Evolutionary conservation across 495 filamentous ascomycete genomes (phyloP).

Genomic region (Podospora fimiseda): DNA sequence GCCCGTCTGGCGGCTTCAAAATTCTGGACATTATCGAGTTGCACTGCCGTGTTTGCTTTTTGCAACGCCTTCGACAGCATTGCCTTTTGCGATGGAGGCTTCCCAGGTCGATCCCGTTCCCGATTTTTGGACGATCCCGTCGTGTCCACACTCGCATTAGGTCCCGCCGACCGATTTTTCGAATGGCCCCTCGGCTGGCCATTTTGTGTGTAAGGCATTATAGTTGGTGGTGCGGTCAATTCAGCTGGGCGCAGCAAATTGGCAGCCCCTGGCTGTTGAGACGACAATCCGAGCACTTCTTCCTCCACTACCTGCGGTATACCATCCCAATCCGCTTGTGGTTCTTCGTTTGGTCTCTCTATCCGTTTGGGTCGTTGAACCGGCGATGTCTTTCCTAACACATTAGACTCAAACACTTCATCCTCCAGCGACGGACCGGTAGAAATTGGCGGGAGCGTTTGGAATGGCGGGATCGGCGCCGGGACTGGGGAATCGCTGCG

Average conservation of each 20-base stretch:
- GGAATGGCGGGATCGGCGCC: constrained; percentile 22
- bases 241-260: constrained; percentile 12
- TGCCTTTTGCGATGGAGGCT: constrained; percentile 65
- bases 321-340: constrained; percentile 22
- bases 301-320: constrained; percentile 11
- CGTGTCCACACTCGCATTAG: constrained; percentile 37
- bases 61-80: constrained; percentile 91
- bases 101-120: constrained; percentile 23
- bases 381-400: constrained; percentile 14
- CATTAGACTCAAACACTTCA: constrained; percentile 23
- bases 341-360: constrained; percentile 12
- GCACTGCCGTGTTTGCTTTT: constrained; percentile 91
- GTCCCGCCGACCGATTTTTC: constrained; percentile 40
- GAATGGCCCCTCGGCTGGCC: constrained; percentile 39
- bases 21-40: constrained; percentile 91
- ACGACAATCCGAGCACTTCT: constrained; percentile 15
- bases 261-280: constrained; percentile 9
- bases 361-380: constrained; percentile 4
- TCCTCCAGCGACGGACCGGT: constrained; percentile 34
- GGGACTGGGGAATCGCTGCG: constrained; percentile 18
- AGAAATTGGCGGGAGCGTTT: constrained; percentile 33
- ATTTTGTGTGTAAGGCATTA: constrained; percentile 30
- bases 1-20: constrained; percentile 88
- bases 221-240: constrained; percentile 4
- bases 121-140: constrained; percentile 28